Base-by-base conservation (phyloP, 257 asterid genomes). In the Solanum acaule region DNA sequence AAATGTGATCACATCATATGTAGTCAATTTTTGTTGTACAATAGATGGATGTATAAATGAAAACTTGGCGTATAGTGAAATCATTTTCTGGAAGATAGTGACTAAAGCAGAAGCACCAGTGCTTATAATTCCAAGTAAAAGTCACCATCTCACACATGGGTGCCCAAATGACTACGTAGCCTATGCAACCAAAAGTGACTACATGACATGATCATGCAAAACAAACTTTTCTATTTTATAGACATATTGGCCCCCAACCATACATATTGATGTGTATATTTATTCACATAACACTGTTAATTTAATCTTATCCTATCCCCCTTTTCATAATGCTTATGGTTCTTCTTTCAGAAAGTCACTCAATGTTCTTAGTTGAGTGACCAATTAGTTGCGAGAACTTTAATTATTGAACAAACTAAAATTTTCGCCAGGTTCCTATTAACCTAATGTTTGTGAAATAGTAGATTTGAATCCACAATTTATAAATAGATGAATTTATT, bases 171-270 rank as follows among this genome's bases (percentile, higher is more conserved):
- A 81, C 86, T 81, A 81, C 86, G 86, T 81, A 81, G 70, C 25
- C 44, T 46, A 46, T 81, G 86, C 86, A 81, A 81, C 86, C 86
- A 81, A 81, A 81, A 81, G 86, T 81, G 86, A 81, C 86, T 81
- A 81, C 70, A 81, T 29, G 86, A 81, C 44, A 81, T 49, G 86
- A 81, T 81, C 86, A 81, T 81, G 86, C 86, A 81, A 81, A 81
- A 81, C 86, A 16, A 81, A 81, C 70, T 81, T 81, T 31, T 27
- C 68, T 49, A 81, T 81, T 46, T 81, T 46, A 81, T 49, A 46
- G 37, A 82, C 86, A 82, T 25, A 49, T 49, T 82, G 85, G 70
- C 29, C 86, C 86, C 86, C 68, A 49, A 49, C 18, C 20, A 37
- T 73, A 34, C 46, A 73, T 1, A 27, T 5, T 5, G 25, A 81